Conservation (phyloP, 164 flowering plant species). For the Aristolochia fimbriata region DNA sequence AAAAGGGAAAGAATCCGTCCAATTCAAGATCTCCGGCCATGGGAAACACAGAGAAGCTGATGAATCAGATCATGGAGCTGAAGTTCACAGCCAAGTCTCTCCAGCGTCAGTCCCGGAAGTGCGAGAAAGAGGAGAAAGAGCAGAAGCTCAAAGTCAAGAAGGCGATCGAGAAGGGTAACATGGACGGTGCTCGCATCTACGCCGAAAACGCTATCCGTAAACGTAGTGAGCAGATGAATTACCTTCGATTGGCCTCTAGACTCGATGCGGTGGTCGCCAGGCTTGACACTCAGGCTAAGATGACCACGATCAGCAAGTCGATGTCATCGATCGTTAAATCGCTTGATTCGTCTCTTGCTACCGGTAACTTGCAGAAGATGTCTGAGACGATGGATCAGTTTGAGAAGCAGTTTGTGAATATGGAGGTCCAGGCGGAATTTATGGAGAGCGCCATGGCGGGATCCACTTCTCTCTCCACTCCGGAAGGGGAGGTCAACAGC, state of each 20-base stretch:
- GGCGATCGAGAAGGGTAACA: slow-evolving; percentile 19
- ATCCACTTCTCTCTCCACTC: slow-evolving; percentile 14
- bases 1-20: too few species aligned
- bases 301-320: slow-evolving; percentile 11
- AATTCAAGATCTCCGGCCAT: neutral
- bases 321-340: slow-evolving; percentile 15
- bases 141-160: slow-evolving; percentile 20
- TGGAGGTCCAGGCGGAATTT: slow-evolving; percentile 18
- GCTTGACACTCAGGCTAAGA: slow-evolving; percentile 15
- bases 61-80: slow-evolving; percentile 19
- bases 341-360: slow-evolving; percentile 11
- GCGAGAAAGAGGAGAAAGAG: slow-evolving; percentile 18
- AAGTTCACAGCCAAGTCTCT: slow-evolving; percentile 14
- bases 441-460: slow-evolving; percentile 18
- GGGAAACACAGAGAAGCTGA: slow-evolving; percentile 17
- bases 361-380: slow-evolving; percentile 17
- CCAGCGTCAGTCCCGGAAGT: slow-evolving; percentile 13
- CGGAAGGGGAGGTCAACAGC: slow-evolving; percentile 16
- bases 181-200: slow-evolving; percentile 20
- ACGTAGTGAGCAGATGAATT: slow-evolving; percentile 16
- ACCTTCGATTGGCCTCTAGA: slow-evolving; percentile 18
- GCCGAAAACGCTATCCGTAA: slow-evolving; percentile 19
- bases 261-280: slow-evolving; percentile 18
- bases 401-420: slow-evolving; percentile 16
- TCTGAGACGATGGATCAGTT: slow-evolving; percentile 17